Evolutionary conservation across 805 yeast genomes (phyloP).

Genomic region (Jamesozyma piceae): DNA sequence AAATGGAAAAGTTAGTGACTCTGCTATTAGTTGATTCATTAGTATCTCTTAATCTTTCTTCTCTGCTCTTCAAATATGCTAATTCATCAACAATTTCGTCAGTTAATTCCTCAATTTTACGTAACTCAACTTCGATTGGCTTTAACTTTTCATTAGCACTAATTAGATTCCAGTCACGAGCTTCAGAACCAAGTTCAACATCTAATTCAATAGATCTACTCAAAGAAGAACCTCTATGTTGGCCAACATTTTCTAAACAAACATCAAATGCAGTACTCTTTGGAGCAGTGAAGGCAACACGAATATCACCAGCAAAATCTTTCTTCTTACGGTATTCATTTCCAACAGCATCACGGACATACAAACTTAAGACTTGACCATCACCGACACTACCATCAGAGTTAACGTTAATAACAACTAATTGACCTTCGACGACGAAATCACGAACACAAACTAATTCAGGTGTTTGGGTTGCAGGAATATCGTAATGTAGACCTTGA

Average conservation of each 20-base stretch:
- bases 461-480: constrained; percentile 38
- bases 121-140: constrained; percentile 85
- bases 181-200: constrained; percentile 91
- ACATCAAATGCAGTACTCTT: constrained; percentile 80
- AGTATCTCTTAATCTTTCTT: constrained; percentile 88
- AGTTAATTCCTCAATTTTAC: constrained; percentile 76
- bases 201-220: constrained; percentile 78
- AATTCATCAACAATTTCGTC: constrained; percentile 74
- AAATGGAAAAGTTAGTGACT: constrained; percentile 75
- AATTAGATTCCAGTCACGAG: constrained; percentile 94
- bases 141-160: constrained; percentile 89
- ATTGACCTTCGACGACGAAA: constrained; percentile 72
- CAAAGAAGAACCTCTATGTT: constrained; percentile 32
- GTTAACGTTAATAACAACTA: constrained; percentile 76
- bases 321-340: constrained; percentile 74
- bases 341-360: constrained; percentile 68
- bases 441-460: constrained; percentile 84
- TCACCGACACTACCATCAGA: constrained; percentile 73
- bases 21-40: constrained; percentile 93
- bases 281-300: constrained; percentile 79
- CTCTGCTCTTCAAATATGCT: constrained; percentile 77
- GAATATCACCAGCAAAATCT: constrained; percentile 62
- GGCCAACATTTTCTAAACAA: constrained; percentile 63
- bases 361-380: constrained; percentile 70
- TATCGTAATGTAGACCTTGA: constrained; percentile 42